Evolutionary conservation across 192 early-diverging fungal genomes (phyloP), one percentile per base, ranked within the genome.

Genomic region (Thamnidium elegans): DNA sequence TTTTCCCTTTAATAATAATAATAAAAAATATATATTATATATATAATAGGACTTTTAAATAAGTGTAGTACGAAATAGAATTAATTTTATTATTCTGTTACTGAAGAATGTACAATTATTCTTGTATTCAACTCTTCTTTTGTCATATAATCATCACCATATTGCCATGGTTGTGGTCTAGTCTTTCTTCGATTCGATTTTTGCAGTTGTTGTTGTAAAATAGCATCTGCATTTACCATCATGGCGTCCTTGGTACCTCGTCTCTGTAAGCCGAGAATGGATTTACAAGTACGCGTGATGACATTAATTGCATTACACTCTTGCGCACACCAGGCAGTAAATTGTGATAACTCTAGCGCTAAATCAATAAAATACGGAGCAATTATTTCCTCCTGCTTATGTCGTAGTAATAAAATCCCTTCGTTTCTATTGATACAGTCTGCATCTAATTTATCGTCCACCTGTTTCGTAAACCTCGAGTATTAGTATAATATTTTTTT

Each of bases 281-380:
- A 17, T 48, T 13, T 9, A 20, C 39, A 42, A 14, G 56, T 58
- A 9, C 42, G 34, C 19, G 56, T 58, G 23, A 58, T 20, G 19
- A 45, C 17, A 58, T 58, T 58, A 7, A 23, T 17, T 21, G 19
- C 13, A 7, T 58, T 20, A 13, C 39, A 42, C 17, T 58, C 56
- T 23, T 58, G 32, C 11, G 21, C 19, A 19, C 56, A 58, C 39
- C 56, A 48, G 9, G 21, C 48, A 15, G 45, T 46, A 30, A 66
- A 66, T 53, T 54, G 62, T 7, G 69, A 63, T 31, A 70, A 26
- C 19, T 70, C 69, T 17, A 65, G 43, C 14, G 62, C 44, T 36
- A 70, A 34, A 32, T 70, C 62, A 31, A 70, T 63, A 58, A 58
- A 59, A 34, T 70, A 59, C 2, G 69, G 69, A 9, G 68, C 60